Conservation (phyloP, 2,329 filamentous ascomycete genomes). For the Pyrenophora seminiperda region DNA sequence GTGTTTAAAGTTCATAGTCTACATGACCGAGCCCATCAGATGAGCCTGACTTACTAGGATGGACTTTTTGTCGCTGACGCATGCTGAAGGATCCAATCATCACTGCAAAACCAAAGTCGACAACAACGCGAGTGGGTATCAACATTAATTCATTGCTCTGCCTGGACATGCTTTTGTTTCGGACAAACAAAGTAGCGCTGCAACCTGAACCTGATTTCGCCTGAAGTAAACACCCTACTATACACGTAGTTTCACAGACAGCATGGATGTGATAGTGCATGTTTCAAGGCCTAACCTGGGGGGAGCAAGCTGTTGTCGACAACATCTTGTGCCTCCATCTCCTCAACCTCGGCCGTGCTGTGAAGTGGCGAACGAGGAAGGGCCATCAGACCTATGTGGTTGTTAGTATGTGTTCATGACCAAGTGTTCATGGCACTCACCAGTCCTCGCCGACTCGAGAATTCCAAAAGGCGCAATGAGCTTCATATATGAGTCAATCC, state of each 20-base stretch:
- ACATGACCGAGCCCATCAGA: too few species aligned
- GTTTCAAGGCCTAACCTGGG: constrained; percentile 67
- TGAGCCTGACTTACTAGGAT: too few species aligned
- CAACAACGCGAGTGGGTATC: too few species aligned
- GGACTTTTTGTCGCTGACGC: too few species aligned
- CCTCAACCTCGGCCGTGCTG: constrained; percentile 70
- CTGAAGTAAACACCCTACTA: constrained; percentile 11
- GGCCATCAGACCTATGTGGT: constrained; percentile 77
- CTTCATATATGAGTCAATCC: constrained; percentile 98
- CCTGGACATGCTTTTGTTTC: not conserved
- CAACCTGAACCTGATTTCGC: not conserved
- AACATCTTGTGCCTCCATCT: constrained; percentile 91
- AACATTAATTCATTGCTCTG: too few species aligned
- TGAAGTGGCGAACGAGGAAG: constrained; percentile 89
- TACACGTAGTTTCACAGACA: constrained; percentile 10
- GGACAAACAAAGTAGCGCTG: not conserved
- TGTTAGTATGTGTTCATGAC: constrained; percentile 15
- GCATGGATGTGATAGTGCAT: constrained; percentile 2
- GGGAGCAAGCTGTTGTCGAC: constrained; percentile 94
- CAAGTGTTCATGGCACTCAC: constrained; percentile 45
- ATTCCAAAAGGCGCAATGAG: constrained; percentile 93
- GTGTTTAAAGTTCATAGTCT: too few species aligned
- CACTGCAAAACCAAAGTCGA: too few species aligned
- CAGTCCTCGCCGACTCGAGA: constrained; percentile 91
- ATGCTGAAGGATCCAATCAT: too few species aligned